Base-by-base conservation (phyloP, 2,329 filamentous ascomycete genomes). In the Fusarium sulawesiense region DNA sequence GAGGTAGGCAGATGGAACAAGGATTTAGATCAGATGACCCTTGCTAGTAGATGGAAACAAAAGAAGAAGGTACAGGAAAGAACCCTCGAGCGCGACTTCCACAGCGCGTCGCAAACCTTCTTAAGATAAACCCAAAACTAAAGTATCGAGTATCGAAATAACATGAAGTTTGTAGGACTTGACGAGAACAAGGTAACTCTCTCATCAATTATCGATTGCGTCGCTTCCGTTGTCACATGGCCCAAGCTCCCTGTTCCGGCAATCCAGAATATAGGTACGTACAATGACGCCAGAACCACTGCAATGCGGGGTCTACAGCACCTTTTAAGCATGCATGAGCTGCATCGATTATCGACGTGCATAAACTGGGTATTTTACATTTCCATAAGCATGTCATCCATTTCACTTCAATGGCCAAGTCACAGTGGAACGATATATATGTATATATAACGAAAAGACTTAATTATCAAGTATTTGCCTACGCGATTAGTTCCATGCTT, bases 401-500 rank as follows among this genome's bases (percentile, higher is more conserved):
- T 34, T 56, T 49, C 53, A 27, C 20, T 56, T 7, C 14, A 27
- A 41, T 14, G 40, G 3, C 3, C 27, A 27, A 6, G 16, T 64
- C 61, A 64, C 45, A 41, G 8, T 9, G 10, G 3, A 64, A 3
- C 10, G 6, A n/a, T 42, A 21, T 10, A 59, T 18, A 37, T 23
- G 21, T 23, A 23, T 23, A 23, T 23, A 59, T 29, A 73, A 62
- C 34, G 58, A 58, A 65, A 71, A 20, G 46, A 65, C 47, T 65
- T 14, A 60, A 65, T 65, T 65, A 65, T 71, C 64, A 60, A 64
- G 50, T 65, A 60, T 64, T 70, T 70, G 70, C 73, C 73, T 75
- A 73, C 66, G 66, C 63, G 60, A 75, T 75, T 75, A 75, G 73
- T 75, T 56, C 64, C 59, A 46, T 66, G 60, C 57, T 61, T 64